Conservation (phyloP, 179 eudicot species). For the Vitellaria paradoxa region DNA sequence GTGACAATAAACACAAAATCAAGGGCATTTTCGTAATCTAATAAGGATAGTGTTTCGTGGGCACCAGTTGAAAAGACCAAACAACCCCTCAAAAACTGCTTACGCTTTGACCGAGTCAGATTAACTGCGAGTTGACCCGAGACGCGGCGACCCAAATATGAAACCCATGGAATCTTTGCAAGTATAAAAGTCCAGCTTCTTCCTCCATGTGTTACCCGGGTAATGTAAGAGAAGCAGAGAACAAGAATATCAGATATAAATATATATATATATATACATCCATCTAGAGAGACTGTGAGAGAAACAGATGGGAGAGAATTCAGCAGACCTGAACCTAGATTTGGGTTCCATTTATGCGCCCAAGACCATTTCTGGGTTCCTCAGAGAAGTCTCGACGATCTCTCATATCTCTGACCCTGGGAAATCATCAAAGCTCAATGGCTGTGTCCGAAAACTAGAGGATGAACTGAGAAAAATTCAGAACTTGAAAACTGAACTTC, state of each 20-base stretch:
- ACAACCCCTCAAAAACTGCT: no score
- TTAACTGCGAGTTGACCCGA: conserved; percentile 12
- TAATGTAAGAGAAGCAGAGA: neutral
- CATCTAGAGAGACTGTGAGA: neutral
- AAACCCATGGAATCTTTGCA: neutral
- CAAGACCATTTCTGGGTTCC: conserved; percentile 9
- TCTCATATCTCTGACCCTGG: conserved; percentile 5
- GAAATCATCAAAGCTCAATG: conserved; percentile 16
- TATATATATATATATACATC: neutral
- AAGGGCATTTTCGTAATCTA: no score
- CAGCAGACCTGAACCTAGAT: conserved; percentile 28
- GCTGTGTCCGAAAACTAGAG: conserved; percentile 16
- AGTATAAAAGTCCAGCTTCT: neutral
- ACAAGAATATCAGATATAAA: no score
- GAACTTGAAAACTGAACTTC: conserved; percentile 34
- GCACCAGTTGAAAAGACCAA: no score
- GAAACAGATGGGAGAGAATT: conserved; percentile 23
- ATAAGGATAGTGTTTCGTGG: no score
- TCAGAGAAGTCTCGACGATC: conserved; percentile 9
- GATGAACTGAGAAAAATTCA: conserved; percentile 30
- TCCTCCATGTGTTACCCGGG: neutral
- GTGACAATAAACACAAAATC: no score
- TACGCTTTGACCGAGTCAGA: neutral
- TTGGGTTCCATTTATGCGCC: neutral
- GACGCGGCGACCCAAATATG: conserved; percentile 28